These are phyloP conservation scores for Phaffia rhodozyma DNA, from an alignment of 1,284 basidiomycete species.

Conservation along the genomic window DNA sequence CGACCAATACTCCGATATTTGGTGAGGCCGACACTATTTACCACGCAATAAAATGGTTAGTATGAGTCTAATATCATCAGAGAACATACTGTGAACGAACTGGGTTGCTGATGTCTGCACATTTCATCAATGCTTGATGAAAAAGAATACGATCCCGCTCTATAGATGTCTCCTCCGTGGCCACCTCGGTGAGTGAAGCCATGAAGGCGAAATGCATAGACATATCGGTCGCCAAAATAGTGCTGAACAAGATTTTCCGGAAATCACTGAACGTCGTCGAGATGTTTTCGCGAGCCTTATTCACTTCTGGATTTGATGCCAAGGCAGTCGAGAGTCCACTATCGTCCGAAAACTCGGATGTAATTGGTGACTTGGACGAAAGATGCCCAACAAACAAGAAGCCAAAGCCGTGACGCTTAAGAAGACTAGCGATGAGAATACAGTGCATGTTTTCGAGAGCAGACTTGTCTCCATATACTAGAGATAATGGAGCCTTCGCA, in stretches of 20 bases:
- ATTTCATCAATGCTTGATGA: slow-evolving; percentile 87
- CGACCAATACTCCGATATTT: slow-evolving; percentile 82
- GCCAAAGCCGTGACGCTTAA: slow-evolving; percentile 63
- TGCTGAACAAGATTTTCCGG: slow-evolving; percentile 59
- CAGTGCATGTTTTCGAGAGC: slow-evolving; percentile 89
- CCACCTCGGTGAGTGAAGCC: slow-evolving; percentile 45
- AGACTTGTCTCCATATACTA: slow-evolving; percentile 76
- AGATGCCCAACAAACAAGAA: slow-evolving; percentile 32
- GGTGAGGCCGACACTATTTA: slow-evolving; percentile 70
- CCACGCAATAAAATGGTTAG: slow-evolving; percentile 7
- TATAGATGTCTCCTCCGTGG: slow-evolving; percentile 33
- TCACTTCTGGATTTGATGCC: slow-evolving; percentile 3
- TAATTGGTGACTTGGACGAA: too few species aligned
- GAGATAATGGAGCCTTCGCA: slow-evolving; percentile 70
- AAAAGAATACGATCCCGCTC: slow-evolving; percentile 52
- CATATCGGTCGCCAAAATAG: slow-evolving; percentile 88
- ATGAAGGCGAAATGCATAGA: slow-evolving; percentile 76
- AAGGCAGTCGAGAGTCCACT: too few species aligned
- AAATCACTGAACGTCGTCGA: slow-evolving; percentile 42
- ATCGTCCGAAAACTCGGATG: too few species aligned
- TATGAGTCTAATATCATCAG: slow-evolving; percentile 1
- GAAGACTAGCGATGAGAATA: slow-evolving; percentile 64
- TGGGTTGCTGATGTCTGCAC: slow-evolving; percentile 92
- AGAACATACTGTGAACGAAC: slow-evolving; percentile 41
- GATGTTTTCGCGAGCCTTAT: background rate